A percentile compares a stretch with the other conserved stretches of the same genome.
phyloP scores from a whole-genome alignment of 1,284 basidiomycete species.

The Cryptococcus hybrid region DNA sequence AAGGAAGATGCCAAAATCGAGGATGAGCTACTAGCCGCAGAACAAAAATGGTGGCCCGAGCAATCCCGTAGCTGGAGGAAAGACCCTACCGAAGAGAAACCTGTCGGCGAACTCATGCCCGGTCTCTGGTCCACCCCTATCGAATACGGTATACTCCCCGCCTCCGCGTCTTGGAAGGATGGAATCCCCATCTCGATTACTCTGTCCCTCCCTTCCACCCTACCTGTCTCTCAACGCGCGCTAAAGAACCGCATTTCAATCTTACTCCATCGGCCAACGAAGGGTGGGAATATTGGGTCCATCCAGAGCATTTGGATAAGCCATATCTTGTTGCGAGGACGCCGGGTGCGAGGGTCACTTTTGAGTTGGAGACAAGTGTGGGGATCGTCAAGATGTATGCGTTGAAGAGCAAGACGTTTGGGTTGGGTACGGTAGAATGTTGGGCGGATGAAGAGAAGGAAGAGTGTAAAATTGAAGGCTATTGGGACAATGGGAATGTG shows the following conservation, averaged over 20 bases:
- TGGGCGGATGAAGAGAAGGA: conserved; percentile 40
- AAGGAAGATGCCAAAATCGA: conserved; percentile 3
- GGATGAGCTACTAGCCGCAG: conserved; percentile 2
- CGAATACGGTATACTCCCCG: conserved; percentile 41
- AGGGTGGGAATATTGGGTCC: conserved; percentile 46
- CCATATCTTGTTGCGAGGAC: conserved; percentile 38
- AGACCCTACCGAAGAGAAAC: conserved; percentile 12
- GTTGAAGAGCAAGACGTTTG: conserved; percentile 38
- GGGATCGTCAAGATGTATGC: conserved; percentile 48
- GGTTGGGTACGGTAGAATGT: conserved; percentile 43
- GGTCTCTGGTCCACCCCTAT: conserved; percentile 36
- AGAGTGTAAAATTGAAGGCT: conserved; percentile 32
- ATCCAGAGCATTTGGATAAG: conserved; percentile 44
- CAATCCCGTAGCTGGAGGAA: conserved; percentile 25
- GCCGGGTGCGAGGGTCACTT: conserved; percentile 37
- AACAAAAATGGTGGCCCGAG: conserved; percentile 25
- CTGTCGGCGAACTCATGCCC: conserved; percentile 28
- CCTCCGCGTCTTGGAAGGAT: conserved; percentile 35
- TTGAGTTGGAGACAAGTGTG: conserved; percentile 38
- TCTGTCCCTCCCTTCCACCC: conserved; percentile 34
- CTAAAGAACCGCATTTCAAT: conserved; percentile 32
- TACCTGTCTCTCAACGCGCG: conserved; percentile 35
- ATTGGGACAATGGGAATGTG: conserved; percentile 42
- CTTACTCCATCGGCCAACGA: conserved; percentile 32
- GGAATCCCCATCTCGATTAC: conserved; percentile 33